phyloP scores from a whole-genome alignment of 1,284 basidiomycete species.

The Cryptococcus sp. region DNA sequence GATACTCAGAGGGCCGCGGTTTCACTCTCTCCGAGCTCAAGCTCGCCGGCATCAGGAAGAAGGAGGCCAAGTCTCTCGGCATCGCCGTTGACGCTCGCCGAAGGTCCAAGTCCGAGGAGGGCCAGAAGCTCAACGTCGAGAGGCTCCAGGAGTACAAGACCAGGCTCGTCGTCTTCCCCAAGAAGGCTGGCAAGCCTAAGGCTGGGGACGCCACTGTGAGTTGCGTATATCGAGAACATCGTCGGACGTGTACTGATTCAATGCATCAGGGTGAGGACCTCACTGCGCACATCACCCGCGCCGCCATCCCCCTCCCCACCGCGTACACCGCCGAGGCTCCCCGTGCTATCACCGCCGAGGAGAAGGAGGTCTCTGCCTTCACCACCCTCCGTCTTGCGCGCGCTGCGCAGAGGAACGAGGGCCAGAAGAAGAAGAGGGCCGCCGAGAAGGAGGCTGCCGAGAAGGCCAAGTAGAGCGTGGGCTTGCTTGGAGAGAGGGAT shows the following conservation, averaged over 20 bases:
- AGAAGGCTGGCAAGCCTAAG: slow-evolving; percentile 93
- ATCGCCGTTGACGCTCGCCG: slow-evolving; percentile 97
- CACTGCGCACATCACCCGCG: slow-evolving; percentile 71
- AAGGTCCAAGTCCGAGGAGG: slow-evolving; percentile 96
- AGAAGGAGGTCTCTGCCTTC: slow-evolving; percentile 86
- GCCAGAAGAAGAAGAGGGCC: slow-evolving; percentile 69
- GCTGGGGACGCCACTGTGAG: slow-evolving; percentile 85
- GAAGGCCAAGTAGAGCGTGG: slow-evolving; percentile 42
- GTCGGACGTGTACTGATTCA: slow-evolving; percentile 8
- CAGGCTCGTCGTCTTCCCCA: slow-evolving; percentile 79
- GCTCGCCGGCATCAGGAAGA: slow-evolving; percentile 91
- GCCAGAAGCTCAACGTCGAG: slow-evolving; percentile 92
- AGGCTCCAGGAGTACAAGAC: slow-evolving; percentile 91
- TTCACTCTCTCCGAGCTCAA: slow-evolving; percentile 96
- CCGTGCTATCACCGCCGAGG: slow-evolving; percentile 88
- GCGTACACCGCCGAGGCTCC: slow-evolving; percentile 73
- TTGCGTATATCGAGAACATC: slow-evolving; percentile 22
- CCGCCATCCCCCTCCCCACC: slow-evolving; percentile 65
- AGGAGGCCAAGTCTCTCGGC: slow-evolving; percentile 89
- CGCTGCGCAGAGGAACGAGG: slow-evolving; percentile 79
- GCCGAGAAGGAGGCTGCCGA: slow-evolving; percentile 51
- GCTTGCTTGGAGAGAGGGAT: not conserved
- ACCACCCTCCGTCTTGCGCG: slow-evolving; percentile 83
- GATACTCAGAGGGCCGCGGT: slow-evolving; percentile 72
- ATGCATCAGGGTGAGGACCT: slow-evolving; percentile 72